A percentile compares a stretch with the other conserved stretches of the same genome.
Conservation (phyloP, 345 rosid species). For the Erucastrum elatum region DNA sequence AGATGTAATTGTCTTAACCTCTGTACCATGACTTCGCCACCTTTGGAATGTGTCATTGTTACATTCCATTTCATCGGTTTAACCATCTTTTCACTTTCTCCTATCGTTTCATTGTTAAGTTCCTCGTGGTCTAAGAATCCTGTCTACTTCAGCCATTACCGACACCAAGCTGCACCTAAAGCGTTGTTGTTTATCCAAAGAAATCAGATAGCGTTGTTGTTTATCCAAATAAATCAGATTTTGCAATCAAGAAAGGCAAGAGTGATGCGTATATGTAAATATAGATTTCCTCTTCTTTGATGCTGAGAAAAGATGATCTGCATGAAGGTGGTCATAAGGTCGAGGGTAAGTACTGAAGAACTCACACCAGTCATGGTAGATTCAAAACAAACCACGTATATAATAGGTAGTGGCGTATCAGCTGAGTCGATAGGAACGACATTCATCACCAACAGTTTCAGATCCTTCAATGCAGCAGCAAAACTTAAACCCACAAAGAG, state of each 20-base stretch:
- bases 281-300: not conserved
- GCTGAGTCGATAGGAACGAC: not conserved
- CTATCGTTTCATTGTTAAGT: slow-evolving; percentile 55
- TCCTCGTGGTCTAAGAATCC: slow-evolving; percentile 84
- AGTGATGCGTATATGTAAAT: not conserved
- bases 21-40: slow-evolving; percentile 58
- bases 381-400: not conserved
- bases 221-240: no score
- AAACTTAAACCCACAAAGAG: not conserved
- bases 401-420: not conserved
- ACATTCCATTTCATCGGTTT: slow-evolving; percentile 75
- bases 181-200: not conserved
- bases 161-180: no score
- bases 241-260: not conserved
- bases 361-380: not conserved
- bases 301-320: not conserved
- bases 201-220: no score
- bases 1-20: slow-evolving; percentile 46
- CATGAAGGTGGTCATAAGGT: not conserved
- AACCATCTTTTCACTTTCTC: slow-evolving; percentile 60
- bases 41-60: slow-evolving; percentile 57
- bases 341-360: not conserved
- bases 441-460: not conserved
- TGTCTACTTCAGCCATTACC: slow-evolving; percentile 80
- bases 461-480: not conserved